Evolutionary conservation across 257 asterid genomes (phyloP), one percentile per base, ranked within the genome.

Genomic region (Perilla frutescens): DNA sequence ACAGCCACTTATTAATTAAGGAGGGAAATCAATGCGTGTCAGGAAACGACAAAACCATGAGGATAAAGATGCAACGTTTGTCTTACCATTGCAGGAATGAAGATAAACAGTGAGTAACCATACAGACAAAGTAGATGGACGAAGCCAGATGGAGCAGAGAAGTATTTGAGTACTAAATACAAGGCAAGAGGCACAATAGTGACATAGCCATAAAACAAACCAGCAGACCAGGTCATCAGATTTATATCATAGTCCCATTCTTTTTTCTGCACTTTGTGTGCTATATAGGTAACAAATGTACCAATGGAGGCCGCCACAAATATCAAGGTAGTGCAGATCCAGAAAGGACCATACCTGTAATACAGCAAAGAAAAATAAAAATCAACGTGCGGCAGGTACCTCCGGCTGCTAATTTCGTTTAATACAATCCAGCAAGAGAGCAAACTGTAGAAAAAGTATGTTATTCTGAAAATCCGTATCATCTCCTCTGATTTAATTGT

Each of bases 41-140:
- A 43, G 51, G 5, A 66, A 67, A 49, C 64, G 45, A 56, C 50
- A 47, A 60, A 65, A 36, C 51, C 39, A 20, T 2, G 61, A 50
- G 70, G 31, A 31, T 40, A 31, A 72, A 66, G 57, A 39, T 36
- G 58, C 7, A 48, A 26, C 29, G 5, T 63, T 49, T 48, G 78
- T 72, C 95, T 90, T 87, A 94, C 99, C 98, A 94, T 60, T 45
- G 99, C 97, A 44, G 99, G 99, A 82, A 94, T 91, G 92, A 94
- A 94, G 81, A 91, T 72, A 71, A 90, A 94, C 67, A 94, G 89
- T 56, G 99, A 94, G 82, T 94, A 94, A 79, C 99, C 97, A 48
- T 94, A 94, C 70, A 94, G 96, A 73, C 99, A 94, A 48, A 94
- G 86, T 78, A 94, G 90, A 81, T 91, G 99, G 66, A 79, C 93